Conservation (phyloP, 495 filamentous ascomycete species). For the Daldinia concentrica region DNA sequence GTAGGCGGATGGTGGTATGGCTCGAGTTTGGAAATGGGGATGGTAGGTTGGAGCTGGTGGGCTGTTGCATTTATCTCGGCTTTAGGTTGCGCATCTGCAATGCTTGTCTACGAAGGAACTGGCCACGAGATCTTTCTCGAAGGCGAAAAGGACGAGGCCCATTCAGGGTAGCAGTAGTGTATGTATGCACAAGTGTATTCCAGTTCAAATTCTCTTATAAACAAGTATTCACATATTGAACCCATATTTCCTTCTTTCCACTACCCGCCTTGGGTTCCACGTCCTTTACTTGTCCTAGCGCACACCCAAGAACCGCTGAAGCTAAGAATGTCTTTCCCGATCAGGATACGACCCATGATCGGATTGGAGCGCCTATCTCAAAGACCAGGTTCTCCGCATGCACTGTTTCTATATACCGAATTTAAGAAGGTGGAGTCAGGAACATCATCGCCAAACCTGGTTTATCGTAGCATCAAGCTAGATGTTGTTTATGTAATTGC, state of each 20-base stretch:
- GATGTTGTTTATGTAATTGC: conserved; percentile 2
- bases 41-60: conserved; percentile 85
- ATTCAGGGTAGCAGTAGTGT: not conserved
- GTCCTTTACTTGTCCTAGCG: no score
- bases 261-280: not conserved
- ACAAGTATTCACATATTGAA: not conserved
- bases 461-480: conserved; percentile 33
- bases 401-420: conserved; percentile 18
- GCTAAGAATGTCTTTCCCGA: conserved; percentile 1
- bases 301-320: no score
- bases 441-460: conserved; percentile 4
- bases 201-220: not conserved
- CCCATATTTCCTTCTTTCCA: no score
- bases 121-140: conserved; percentile 75
- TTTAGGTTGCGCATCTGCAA: conserved; percentile 66
- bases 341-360: conserved; percentile 7
- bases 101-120: conserved; percentile 76
- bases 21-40: conserved; percentile 70
- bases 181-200: not conserved
- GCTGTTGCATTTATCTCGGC: conserved; percentile 69
- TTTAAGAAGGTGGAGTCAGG: conserved; percentile 7
- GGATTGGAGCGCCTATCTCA: conserved; percentile 40
- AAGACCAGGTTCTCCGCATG: conserved; percentile 48
- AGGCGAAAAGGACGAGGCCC: conserved; percentile 66
- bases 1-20: conserved; percentile 78